Base-by-base conservation (phyloP, 169 alveolate genomes). In the Nephromyces sp. region DNA sequence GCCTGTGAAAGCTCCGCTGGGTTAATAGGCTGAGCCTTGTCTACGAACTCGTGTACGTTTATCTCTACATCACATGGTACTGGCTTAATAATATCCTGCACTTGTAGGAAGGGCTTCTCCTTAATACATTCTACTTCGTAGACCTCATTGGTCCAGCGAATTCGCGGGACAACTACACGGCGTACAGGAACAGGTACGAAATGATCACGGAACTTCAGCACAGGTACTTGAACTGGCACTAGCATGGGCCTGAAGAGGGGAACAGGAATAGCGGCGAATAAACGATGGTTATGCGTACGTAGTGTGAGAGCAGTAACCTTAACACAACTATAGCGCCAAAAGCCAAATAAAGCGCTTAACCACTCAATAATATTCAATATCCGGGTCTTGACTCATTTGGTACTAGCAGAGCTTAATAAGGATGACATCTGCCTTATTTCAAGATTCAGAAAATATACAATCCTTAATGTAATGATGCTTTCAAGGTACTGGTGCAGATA, bases 1-100 rank as follows among this genome's bases (percentile, higher is more conserved):
- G 90, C 90, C 78, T 87, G 92, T 32, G 92, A 84, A 52, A 87
- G 84, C 71, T 87, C 92, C 22, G 90, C 88, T 5, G 92, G 92
- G 66, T 87, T 86, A 75, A 87, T 79, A 24, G 90, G 86, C 51
- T 84, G 86, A 22, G 88, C 91, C 65, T 80, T 81, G 79, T 83
- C 88, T 63, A 83, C 90, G 32, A 72, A 83, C 52, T 87, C 89
- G 64, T 84, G 78, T 66, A 81, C 82, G 57, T 85, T 84, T 35
- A 87, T 85, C 57, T 87, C 90, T 3, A 87, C 91, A 32, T 85
- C 91, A 81, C 87, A 85, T 1, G 92, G 92, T 24, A 87, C 87
- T 3, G 92, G 92, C 66, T 84, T 87, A 57, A 87, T 85, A 33
- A 85, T 75, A 35, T 87, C 92, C 67, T 87, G 90, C 4, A 85